phyloP scores from a whole-genome alignment of 495 filamentous ascomycete species.

The Aspergillus nanangensis region DNA sequence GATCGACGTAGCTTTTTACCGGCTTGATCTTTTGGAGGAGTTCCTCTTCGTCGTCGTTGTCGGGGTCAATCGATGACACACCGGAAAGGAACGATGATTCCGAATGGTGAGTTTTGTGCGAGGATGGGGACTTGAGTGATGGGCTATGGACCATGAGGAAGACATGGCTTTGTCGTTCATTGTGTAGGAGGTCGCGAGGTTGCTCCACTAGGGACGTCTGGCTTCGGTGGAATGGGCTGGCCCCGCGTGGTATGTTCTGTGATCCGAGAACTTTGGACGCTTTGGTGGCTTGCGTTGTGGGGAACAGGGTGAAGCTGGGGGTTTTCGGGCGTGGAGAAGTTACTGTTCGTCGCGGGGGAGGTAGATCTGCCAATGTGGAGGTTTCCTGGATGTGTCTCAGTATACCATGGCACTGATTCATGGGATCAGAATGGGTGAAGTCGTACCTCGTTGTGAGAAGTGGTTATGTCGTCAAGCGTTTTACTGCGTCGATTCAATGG shows the following conservation, averaged over 20 bases:
- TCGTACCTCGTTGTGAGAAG: constrained; percentile 38
- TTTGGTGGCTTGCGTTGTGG: constrained; percentile 41
- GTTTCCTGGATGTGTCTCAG: constrained; percentile 4
- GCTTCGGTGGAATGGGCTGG: constrained; percentile 35
- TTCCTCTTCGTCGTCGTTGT: constrained; percentile 13
- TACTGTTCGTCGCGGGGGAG: constrained; percentile 40
- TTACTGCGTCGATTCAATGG: constrained; percentile 66
- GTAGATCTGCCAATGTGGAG: constrained; percentile 6
- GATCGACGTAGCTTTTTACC: constrained; percentile 10
- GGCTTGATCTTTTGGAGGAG: constrained; percentile 15
- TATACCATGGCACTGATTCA: background rate
- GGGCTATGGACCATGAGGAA: constrained; percentile 10
- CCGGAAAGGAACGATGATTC: constrained; percentile 18
- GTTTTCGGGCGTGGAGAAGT: constrained; percentile 58
- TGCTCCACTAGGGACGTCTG: constrained; percentile 6
- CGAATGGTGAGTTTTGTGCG: constrained; percentile 13
- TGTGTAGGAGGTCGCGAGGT: background rate
- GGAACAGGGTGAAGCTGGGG: constrained; percentile 62
- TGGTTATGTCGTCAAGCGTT: constrained; percentile 57
- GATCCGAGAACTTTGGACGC: constrained; percentile 30
- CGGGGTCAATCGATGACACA: constrained; percentile 12
- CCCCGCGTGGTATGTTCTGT: constrained; percentile 34
- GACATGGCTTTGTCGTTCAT: constrained; percentile 11
- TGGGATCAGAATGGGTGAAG: too few relatives aligned
- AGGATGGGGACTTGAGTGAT: background rate